phyloP scores from a whole-genome alignment of 805 yeast genomes.

The Wickerhamiella alocasiicola region DNA sequence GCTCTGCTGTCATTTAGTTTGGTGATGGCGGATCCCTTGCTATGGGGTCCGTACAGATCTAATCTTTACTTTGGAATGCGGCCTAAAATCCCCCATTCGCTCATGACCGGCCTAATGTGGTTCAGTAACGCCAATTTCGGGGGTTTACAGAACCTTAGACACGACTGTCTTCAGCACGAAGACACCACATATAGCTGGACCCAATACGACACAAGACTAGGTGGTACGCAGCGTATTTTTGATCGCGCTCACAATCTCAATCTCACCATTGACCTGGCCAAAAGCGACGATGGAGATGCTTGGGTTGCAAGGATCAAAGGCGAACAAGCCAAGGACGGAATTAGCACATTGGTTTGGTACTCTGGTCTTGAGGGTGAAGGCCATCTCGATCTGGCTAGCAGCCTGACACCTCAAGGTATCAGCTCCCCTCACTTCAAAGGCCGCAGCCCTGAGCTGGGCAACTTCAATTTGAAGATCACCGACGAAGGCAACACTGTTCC shows the following conservation, averaged over 20 bases:
- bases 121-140: slow-evolving; percentile 48
- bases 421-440: slow-evolving; percentile 37
- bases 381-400: slow-evolving; percentile 23
- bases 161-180: slow-evolving; percentile 62
- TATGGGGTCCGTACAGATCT: slow-evolving; percentile 93
- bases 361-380: slow-evolving; percentile 59
- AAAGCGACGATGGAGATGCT: slow-evolving; percentile 50
- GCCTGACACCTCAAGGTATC: slow-evolving; percentile 21
- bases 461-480: slow-evolving; percentile 47
- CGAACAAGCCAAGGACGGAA: slow-evolving; percentile 33
- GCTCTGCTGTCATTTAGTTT: background rate
- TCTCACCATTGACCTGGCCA: slow-evolving; percentile 62
- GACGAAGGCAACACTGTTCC: slow-evolving; percentile 40
- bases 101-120: slow-evolving; percentile 82
- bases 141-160: slow-evolving; percentile 50
- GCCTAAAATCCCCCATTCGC: slow-evolving; percentile 66
- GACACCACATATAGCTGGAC: slow-evolving; percentile 70
- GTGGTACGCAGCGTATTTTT: slow-evolving; percentile 66
- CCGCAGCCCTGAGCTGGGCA: slow-evolving; percentile 49
- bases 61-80: slow-evolving; percentile 75
- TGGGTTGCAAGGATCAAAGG: slow-evolving; percentile 77
- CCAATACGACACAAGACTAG: slow-evolving; percentile 73
- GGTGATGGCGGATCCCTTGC: slow-evolving; percentile 32
- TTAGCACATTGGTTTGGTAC: slow-evolving; percentile 63
- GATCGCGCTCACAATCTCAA: slow-evolving; percentile 55